phyloP scores from a whole-genome alignment of 2,329 filamentous ascomycete species.

The Paecilomyces fulvus region DNA sequence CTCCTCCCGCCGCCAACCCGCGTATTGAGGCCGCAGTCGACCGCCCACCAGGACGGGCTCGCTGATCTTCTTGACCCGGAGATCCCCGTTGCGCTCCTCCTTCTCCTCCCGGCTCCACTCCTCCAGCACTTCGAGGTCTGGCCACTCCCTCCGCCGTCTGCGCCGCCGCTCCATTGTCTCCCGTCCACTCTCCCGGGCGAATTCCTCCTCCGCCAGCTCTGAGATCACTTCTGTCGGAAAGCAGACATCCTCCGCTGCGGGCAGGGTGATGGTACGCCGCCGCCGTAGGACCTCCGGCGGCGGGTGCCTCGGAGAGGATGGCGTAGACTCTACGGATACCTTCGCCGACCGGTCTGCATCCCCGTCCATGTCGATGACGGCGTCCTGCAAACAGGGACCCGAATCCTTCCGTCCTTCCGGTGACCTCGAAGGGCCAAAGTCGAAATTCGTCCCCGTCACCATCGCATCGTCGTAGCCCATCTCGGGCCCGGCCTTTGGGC shows the following conservation, averaged over 20 bases:
- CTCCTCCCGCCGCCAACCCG: constrained; percentile 75
- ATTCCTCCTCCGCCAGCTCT: constrained; percentile 48
- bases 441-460: constrained; percentile 35
- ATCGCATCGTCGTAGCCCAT: constrained; percentile 48
- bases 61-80: constrained; percentile 81
- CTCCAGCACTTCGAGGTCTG: constrained; percentile 72
- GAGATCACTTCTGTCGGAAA: constrained; percentile 83
- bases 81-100: constrained; percentile 72
- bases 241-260: constrained; percentile 81
- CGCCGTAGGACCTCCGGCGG: constrained; percentile 31
- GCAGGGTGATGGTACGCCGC: constrained; percentile 52
- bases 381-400: constrained; percentile 19
- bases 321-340: constrained; percentile 18
- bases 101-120: constrained; percentile 90
- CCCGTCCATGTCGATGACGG: constrained; percentile 38
- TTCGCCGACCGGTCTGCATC: constrained; percentile 10
- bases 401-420: constrained; percentile 27
- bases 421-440: constrained; percentile 29
- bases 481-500: constrained; percentile 46
- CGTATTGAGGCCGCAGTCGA: constrained; percentile 69
- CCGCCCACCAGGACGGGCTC: constrained; percentile 91
- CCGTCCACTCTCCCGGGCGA: constrained; percentile 41
- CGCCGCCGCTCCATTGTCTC: constrained; percentile 39
- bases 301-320: constrained; percentile 30
- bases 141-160: constrained; percentile 68